These are phyloP conservation scores for Nicotiana undulata DNA, from an alignment of 257 asterid genomes.

Conservation along the genomic window DNA sequence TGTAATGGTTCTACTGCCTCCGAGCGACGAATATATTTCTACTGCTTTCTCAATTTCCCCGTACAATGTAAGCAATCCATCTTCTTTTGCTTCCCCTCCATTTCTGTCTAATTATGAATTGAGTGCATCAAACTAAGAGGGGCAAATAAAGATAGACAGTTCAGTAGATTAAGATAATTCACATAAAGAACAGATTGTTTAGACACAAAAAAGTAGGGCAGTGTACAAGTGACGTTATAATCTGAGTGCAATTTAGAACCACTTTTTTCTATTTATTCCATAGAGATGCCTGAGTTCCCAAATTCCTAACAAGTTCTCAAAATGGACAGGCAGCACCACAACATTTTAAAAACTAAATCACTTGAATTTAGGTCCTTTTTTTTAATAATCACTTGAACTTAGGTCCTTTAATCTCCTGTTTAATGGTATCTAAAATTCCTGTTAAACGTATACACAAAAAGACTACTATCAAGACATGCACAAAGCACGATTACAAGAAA, in stretches of 20 bases:
- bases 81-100: constrained; percentile 35
- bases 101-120: constrained; percentile 31
- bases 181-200: not conserved
- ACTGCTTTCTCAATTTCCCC: constrained; percentile 76
- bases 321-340: not conserved
- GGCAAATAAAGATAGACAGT: not conserved
- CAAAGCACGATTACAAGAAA: not conserved
- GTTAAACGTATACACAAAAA: not conserved
- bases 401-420: not conserved
- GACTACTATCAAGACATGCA: not conserved
- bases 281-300: not conserved
- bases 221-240: not conserved
- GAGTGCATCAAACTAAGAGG: not conserved
- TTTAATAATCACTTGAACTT: not conserved
- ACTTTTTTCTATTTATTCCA: not conserved
- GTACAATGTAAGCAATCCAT: constrained; percentile 40
- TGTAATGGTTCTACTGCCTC: constrained; percentile 30
- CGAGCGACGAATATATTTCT: constrained; percentile 36
- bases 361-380: not conserved
- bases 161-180: not conserved
- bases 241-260: not conserved
- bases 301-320: not conserved
- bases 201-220: not conserved
- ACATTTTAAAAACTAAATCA: not conserved
- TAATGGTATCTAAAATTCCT: not conserved